These are phyloP conservation scores for Pleurotus tuoliensis DNA, from an alignment of 768 basidiomycete species.

Conservation along the genomic window DNA sequence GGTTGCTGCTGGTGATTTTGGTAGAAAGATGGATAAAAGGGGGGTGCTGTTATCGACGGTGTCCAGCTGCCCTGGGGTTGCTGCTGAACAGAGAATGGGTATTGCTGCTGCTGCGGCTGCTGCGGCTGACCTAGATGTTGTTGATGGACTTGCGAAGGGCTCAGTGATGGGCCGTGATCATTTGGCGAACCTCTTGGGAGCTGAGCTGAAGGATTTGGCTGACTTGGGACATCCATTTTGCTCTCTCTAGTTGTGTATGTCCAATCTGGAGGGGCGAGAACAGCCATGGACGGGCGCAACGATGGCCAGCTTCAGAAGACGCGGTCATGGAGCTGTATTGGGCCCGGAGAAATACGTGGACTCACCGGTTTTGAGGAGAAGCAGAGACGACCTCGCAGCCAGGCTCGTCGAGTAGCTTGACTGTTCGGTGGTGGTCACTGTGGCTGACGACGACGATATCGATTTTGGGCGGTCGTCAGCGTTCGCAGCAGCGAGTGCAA, in stretches of 20 bases:
- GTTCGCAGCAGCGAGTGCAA: conserved; percentile 7
- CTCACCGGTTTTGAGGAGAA: conserved; percentile 3
- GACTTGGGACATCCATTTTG: conserved; percentile 51
- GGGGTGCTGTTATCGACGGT: conserved; percentile 59
- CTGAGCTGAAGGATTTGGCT: conserved; percentile 33
- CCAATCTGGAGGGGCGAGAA: conserved; percentile 78
- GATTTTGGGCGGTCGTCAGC: conserved; percentile 2
- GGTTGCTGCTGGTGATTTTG: conserved; percentile 65
- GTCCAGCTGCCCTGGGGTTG: conserved; percentile 71
- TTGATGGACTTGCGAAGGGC: conserved; percentile 19
- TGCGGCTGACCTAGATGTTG: conserved; percentile 25
- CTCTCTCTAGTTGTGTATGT: conserved; percentile 57
- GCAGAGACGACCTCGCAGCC: conserved; percentile 3
- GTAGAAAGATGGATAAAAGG: conserved; percentile 77
- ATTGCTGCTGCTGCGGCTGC: conserved; percentile 39
- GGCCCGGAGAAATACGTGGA: conserved; percentile 9
- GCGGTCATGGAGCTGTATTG: conserved; percentile 6
- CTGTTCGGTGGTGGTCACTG: background rate
- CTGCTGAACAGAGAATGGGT: conserved; percentile 70
- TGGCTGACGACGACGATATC: conserved; percentile 6
- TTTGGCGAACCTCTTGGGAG: conserved; percentile 63
- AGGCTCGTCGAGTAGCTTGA: conserved; percentile 1
- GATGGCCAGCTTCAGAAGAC: conserved; percentile 8
- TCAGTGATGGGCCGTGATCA: conserved; percentile 35
- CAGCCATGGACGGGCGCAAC: conserved; percentile 57